These are phyloP conservation scores for Pseudogymnoascus sp. DNA, from an alignment of 2,329 filamentous ascomycete species.

Conservation along the genomic window DNA sequence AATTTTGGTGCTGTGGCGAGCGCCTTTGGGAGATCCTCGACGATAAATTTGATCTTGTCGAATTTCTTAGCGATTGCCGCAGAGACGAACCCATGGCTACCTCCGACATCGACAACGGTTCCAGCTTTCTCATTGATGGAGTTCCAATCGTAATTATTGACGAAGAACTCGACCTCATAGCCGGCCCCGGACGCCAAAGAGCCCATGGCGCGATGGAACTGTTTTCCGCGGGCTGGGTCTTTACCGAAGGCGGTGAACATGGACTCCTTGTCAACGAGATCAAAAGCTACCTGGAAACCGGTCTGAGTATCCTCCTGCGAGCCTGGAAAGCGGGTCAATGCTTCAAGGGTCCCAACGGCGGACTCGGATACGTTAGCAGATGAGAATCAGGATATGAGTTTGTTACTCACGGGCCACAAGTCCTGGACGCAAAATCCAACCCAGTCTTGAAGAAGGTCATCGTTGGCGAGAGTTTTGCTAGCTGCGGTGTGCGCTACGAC, in stretches of 20 bases:
- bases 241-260: slow-evolving; percentile 47
- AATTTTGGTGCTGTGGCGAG: slow-evolving; percentile 39
- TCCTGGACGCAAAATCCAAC: slow-evolving; percentile 47
- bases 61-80: slow-evolving; percentile 44
- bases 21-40: slow-evolving; percentile 43
- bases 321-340: slow-evolving; percentile 37
- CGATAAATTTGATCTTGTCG: slow-evolving; percentile 44
- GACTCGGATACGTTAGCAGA: slow-evolving; percentile 27
- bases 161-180: slow-evolving; percentile 44
- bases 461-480: slow-evolving; percentile 42
- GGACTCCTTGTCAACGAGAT: slow-evolving; percentile 41
- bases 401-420: slow-evolving; percentile 28
- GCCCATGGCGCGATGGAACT: slow-evolving; percentile 47
- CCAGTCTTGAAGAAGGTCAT: slow-evolving; percentile 42
- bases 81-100: slow-evolving; percentile 48
- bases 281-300: slow-evolving; percentile 43
- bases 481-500: slow-evolving; percentile 46
- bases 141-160: slow-evolving; percentile 45
- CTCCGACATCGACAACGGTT: slow-evolving; percentile 50
- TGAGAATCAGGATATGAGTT: not conserved
- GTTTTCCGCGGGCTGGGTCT: slow-evolving; percentile 37
- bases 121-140: slow-evolving; percentile 36
- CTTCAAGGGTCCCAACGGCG: slow-evolving; percentile 37
- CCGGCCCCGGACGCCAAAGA: slow-evolving; percentile 47
- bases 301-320: slow-evolving; percentile 40